These are phyloP conservation scores for Rachicladosporium sp. DNA, from an alignment of 2,329 filamentous ascomycete genomes.

Conservation along the genomic window DNA sequence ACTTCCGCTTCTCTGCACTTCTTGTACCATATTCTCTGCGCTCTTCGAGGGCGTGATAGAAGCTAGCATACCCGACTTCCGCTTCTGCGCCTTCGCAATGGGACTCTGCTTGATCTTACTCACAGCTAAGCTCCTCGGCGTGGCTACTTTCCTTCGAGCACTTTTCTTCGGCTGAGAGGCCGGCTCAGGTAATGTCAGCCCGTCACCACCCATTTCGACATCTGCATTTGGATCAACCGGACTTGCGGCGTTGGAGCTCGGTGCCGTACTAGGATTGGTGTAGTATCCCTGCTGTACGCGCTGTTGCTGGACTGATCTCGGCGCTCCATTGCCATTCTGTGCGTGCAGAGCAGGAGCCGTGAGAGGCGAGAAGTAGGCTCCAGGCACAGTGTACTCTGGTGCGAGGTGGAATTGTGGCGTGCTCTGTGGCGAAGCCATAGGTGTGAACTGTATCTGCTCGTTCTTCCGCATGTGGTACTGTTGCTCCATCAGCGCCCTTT, in stretches of 20 bases:
- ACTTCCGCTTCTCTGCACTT: constrained; percentile 20
- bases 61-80: constrained; percentile 34
- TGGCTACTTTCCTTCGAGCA: constrained; percentile 35
- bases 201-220: constrained; percentile 31
- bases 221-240: constrained; percentile 31
- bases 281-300: constrained; percentile 28
- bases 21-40: constrained; percentile 28
- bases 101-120: constrained; percentile 55
- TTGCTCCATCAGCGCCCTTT: constrained; percentile 52
- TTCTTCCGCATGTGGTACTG: constrained; percentile 50
- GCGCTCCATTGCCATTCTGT: constrained; percentile 37
- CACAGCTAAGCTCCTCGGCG: constrained; percentile 29
- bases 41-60: constrained; percentile 35
- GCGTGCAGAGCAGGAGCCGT: constrained; percentile 71
- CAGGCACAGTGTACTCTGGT: constrained; percentile 51
- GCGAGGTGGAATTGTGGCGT: constrained; percentile 54
- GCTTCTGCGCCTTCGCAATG: constrained; percentile 53
- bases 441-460: constrained; percentile 45
- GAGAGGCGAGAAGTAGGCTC: constrained; percentile 69
- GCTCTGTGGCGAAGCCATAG: constrained; percentile 71
- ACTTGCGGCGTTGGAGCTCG: constrained; percentile 37
- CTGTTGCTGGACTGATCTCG: constrained; percentile 26
- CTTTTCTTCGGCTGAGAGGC: constrained; percentile 31
- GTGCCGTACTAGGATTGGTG: constrained; percentile 41
- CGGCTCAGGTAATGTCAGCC: constrained; percentile 12